Percentiles rank a stretch among this genome's conserved stretches.
These are phyloP conservation scores for Ophiostoma ulmi DNA, from an alignment of 2,329 filamentous ascomycete species.

Conservation along the genomic window DNA sequence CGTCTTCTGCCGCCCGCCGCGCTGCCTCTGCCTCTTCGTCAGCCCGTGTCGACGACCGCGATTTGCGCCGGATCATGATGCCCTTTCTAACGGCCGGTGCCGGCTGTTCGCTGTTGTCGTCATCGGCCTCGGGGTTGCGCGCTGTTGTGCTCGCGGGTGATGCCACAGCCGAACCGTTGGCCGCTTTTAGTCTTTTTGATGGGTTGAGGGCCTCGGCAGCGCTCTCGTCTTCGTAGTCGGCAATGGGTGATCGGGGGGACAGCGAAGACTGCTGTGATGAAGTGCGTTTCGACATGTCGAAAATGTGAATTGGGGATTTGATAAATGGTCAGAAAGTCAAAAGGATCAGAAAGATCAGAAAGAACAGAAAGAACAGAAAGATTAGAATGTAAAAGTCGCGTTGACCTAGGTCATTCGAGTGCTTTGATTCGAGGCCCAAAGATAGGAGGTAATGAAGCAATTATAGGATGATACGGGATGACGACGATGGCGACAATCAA, in stretches of 20 bases:
- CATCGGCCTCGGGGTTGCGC: slow-evolving; percentile 18
- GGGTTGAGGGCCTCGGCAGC: slow-evolving; percentile 40
- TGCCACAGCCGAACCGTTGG: slow-evolving; percentile 43
- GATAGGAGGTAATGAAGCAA: slow-evolving; percentile 11
- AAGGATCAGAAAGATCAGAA: background rate
- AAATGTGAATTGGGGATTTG: too few species aligned
- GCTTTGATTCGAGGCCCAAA: background rate
- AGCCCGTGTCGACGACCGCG: slow-evolving; percentile 14
- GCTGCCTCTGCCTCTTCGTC: slow-evolving; percentile 1
- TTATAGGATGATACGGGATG: background rate
- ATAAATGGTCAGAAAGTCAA: background rate
- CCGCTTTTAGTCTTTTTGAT: slow-evolving; percentile 46
- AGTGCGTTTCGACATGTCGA: slow-evolving; percentile 27
- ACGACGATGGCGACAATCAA: background rate
- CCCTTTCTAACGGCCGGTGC: slow-evolving; percentile 3
- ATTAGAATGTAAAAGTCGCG: background rate
- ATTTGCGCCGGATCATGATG: slow-evolving; percentile 15
- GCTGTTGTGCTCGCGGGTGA: slow-evolving; percentile 38
- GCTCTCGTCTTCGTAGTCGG: slow-evolving; percentile 44
- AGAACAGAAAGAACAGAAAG: too few species aligned
- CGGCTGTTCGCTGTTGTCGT: slow-evolving; percentile 1
- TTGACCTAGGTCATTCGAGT: background rate
- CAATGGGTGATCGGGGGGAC: slow-evolving; percentile 45
- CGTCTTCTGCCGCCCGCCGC: background rate
- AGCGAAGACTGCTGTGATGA: slow-evolving; percentile 43